phyloP scores from a whole-genome alignment of 1,284 basidiomycete genomes.

The Ustilago nuda region DNA sequence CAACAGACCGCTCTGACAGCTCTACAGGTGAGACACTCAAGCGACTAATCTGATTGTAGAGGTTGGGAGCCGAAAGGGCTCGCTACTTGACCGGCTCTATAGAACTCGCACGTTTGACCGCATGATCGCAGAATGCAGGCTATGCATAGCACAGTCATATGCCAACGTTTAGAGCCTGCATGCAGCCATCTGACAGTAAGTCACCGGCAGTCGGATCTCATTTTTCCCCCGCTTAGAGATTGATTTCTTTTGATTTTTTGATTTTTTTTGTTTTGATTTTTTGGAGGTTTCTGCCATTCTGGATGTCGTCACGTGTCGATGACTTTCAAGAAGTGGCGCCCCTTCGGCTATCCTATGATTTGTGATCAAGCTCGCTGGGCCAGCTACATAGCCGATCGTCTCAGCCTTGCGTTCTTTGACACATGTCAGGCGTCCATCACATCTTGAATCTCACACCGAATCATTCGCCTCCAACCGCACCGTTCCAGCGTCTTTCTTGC shows the following conservation, averaged over 20 bases:
- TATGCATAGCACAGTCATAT: slow-evolving; percentile 4
- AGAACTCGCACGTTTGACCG: background rate
- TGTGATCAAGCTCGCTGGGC: background rate
- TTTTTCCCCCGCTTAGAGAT: background rate
- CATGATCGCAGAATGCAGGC: background rate
- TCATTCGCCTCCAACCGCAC: background rate
- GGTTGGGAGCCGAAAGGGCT: background rate
- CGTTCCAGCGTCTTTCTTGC: background rate
- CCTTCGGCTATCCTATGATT: background rate
- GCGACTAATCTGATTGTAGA: background rate
- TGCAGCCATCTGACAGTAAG: slow-evolving; percentile 8
- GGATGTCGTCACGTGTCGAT: background rate
- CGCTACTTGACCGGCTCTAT: background rate
- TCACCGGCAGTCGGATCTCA: slow-evolving; percentile 14
- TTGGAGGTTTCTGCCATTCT: background rate
- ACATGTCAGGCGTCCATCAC: slow-evolving; percentile 4
- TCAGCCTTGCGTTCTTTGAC: slow-evolving; percentile 3
- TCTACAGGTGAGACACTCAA: background rate
- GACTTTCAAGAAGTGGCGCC: background rate
- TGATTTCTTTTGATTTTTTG: background rate
- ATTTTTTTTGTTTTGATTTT: too few species aligned
- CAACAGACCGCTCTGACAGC: background rate
- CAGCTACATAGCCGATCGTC: background rate
- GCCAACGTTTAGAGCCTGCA: background rate
- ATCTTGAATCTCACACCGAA: background rate